These are phyloP conservation scores for Sclerotinia subarctica DNA, from an alignment of 2,329 filamentous ascomycete species.

Conservation along the genomic window DNA sequence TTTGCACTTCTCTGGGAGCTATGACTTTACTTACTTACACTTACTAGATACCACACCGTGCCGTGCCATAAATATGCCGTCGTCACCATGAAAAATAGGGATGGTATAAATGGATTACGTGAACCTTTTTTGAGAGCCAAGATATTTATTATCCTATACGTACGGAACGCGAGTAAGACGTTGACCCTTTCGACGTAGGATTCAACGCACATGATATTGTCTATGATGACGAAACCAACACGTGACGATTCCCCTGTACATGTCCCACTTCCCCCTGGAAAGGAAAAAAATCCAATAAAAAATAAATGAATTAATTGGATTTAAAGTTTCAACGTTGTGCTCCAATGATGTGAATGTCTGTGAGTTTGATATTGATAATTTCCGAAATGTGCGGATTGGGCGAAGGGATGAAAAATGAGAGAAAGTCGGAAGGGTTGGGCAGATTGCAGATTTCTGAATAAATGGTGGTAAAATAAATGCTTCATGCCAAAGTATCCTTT, in stretches of 20 bases:
- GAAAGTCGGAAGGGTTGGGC: too few relatives aligned
- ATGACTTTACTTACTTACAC: neutral
- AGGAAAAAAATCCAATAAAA: neutral
- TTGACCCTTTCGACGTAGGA: too few relatives aligned
- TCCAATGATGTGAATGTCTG: neutral
- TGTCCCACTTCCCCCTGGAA: neutral
- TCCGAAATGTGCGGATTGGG: neutral
- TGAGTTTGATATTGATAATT: neutral
- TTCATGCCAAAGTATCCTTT: neutral
- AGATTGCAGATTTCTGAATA: neutral
- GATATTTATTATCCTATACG: too few relatives aligned
- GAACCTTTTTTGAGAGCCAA: too few relatives aligned
- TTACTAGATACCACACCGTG: neutral
- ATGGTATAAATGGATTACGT: too few relatives aligned
- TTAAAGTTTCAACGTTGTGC: conserved; percentile 2
- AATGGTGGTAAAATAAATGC: too few relatives aligned
- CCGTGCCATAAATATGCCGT: too few relatives aligned
- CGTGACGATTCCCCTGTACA: neutral
- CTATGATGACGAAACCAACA: conserved; percentile 1
- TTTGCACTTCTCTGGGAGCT: neutral
- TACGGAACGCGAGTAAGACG: too few relatives aligned
- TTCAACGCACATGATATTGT: neutral
- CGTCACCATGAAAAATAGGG: too few relatives aligned
- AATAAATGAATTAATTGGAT: neutral
- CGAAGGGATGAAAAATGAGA: neutral